Percentiles rank a stretch among this genome's conserved stretches.
Evolutionary conservation across 495 filamentous ascomycete species (phyloP).

Genomic region (Ascobolus immersus): DNA sequence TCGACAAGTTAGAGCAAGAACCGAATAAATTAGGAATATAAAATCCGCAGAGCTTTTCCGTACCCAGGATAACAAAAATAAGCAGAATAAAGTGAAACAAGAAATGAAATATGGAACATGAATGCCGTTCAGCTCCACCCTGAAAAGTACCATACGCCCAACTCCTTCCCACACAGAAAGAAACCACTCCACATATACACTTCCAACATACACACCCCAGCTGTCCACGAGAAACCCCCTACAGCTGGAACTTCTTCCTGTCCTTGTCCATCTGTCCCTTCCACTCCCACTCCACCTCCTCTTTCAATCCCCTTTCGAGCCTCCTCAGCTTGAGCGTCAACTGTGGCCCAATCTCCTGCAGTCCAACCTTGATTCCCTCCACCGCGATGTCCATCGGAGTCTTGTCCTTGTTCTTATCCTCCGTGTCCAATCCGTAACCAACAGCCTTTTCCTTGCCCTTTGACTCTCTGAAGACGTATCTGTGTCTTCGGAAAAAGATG

Average conservation of each 20-base stretch:
- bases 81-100: too few relatives aligned
- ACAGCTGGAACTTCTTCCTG: slow-evolving; percentile 79
- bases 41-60: too few relatives aligned
- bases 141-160: too few relatives aligned
- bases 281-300: slow-evolving; percentile 68
- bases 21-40: too few relatives aligned
- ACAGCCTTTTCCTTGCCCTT: slow-evolving; percentile 63
- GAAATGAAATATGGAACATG: too few relatives aligned
- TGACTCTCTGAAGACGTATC: slow-evolving; percentile 82
- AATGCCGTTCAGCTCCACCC: too few relatives aligned
- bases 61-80: too few relatives aligned
- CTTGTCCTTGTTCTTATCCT: slow-evolving; percentile 24
- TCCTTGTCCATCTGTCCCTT: slow-evolving; percentile 78
- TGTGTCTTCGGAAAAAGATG: slow-evolving; percentile 69
- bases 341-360: slow-evolving; percentile 65
- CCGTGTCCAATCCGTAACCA: slow-evolving; percentile 16
- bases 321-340: slow-evolving; percentile 74
- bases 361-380: slow-evolving; percentile 51
- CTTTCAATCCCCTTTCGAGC: slow-evolving; percentile 62
- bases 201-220: too few relatives aligned
- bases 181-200: too few relatives aligned
- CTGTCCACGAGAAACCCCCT: too few relatives aligned
- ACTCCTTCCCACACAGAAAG: too few relatives aligned
- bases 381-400: slow-evolving; percentile 43
- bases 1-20: too few relatives aligned